A percentile compares a stretch with the other conserved stretches of the same genome.
phyloP scores from a whole-genome alignment of 495 filamentous ascomycete genomes.

The Thermothielavioides terrestris region DNA sequence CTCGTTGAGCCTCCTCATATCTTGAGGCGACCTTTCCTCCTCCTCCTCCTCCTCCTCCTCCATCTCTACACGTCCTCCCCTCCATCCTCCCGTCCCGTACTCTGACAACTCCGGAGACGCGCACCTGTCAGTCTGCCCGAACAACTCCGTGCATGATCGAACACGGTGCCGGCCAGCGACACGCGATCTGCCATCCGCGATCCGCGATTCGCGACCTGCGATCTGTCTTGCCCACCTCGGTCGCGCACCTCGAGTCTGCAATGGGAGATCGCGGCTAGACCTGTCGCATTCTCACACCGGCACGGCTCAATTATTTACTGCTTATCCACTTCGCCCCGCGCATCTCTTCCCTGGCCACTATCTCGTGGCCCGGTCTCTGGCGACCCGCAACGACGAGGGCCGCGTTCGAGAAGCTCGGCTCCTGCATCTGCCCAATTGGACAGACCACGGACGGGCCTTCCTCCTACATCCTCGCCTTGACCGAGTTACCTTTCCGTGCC shows the following conservation, averaged over 20 bases:
- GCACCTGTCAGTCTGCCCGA: neutral
- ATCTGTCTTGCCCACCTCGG: slow-evolving; percentile 6
- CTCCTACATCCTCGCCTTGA: neutral
- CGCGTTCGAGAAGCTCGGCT: neutral
- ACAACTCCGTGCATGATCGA: too few relatives aligned
- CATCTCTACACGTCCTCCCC: slow-evolving; percentile 8
- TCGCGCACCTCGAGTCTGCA: slow-evolving; percentile 19
- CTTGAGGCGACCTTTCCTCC: slow-evolving; percentile 21
- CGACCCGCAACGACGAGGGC: too few relatives aligned
- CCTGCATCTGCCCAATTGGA: neutral
- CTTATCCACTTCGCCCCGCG: neutral
- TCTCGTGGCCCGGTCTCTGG: too few relatives aligned
- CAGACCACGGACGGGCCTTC: neutral
- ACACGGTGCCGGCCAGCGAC: slow-evolving; percentile 10
- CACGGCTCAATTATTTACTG: slow-evolving; percentile 7
- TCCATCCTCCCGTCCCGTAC: slow-evolving; percentile 2
- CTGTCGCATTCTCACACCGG: slow-evolving; percentile 22
- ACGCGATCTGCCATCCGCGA: slow-evolving; percentile 4
- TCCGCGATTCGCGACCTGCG: slow-evolving; percentile 3
- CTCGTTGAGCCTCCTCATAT: slow-evolving; percentile 13
- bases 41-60: slow-evolving; percentile 14
- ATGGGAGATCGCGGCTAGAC: slow-evolving; percentile 26
- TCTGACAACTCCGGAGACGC: slow-evolving; percentile 8
- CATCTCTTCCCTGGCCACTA: neutral
- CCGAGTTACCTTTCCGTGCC: neutral